Conservation (phyloP, 2,329 filamentous ascomycete species). For the Ceratocystis colombiana region DNA sequence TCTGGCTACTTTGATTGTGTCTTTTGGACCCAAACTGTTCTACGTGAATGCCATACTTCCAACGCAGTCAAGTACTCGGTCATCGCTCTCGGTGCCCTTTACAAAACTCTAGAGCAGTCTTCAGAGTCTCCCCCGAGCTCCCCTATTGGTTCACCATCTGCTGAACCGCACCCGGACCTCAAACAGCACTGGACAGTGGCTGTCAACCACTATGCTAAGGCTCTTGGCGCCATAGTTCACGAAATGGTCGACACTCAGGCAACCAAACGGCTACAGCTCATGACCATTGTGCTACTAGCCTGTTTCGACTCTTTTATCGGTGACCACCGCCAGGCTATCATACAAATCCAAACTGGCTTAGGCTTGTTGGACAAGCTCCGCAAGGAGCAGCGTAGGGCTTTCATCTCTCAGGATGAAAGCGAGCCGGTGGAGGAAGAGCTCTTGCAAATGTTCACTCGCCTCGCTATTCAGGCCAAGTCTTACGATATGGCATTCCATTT, state of each 20-base stretch:
- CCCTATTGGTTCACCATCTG: constrained; percentile 31
- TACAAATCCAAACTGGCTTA: constrained; percentile 51
- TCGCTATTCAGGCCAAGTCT: constrained; percentile 56
- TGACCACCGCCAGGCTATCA: constrained; percentile 51
- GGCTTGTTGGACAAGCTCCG: constrained; percentile 45
- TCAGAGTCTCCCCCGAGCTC: constrained; percentile 43
- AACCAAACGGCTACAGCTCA: constrained; percentile 47
- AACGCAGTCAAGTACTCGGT: constrained; percentile 54
- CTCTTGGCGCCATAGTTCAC: constrained; percentile 42
- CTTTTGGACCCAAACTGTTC: constrained; percentile 54
- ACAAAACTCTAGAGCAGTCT: constrained; percentile 54
- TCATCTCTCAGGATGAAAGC: constrained; percentile 28
- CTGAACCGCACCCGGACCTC: constrained; percentile 31
- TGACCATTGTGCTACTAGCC: constrained; percentile 55
- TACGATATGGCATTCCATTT: constrained; percentile 62
- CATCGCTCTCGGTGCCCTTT: constrained; percentile 54
- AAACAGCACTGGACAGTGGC: constrained; percentile 50
- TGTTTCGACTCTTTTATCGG: constrained; percentile 60
- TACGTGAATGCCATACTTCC: constrained; percentile 54
- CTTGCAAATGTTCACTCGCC: constrained; percentile 52
- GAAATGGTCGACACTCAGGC: constrained; percentile 37
- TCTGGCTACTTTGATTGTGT: constrained; percentile 57
- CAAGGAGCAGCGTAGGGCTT: constrained; percentile 35
- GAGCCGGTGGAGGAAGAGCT: constrained; percentile 49
- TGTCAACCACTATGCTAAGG: constrained; percentile 48